phyloP scores from a whole-genome alignment of 1,139 yeast species.

The Scheffersomyces parashehatae region DNA sequence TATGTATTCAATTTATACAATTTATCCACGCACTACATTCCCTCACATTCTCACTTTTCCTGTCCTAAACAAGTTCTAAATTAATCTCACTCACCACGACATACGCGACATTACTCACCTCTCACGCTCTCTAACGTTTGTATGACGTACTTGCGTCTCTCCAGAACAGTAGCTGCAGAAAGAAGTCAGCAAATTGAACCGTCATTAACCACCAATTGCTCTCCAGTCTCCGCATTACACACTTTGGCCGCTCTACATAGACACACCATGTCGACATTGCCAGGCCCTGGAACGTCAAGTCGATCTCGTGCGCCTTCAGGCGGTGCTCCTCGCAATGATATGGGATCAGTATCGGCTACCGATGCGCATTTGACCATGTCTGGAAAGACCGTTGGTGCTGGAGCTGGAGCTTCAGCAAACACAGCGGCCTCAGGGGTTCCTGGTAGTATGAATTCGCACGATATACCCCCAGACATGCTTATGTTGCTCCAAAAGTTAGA shows the following conservation, averaged over 20 bases:
- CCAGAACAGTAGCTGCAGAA: too few species aligned
- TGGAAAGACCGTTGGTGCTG: constrained; percentile 5
- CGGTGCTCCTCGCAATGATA: constrained; percentile 18
- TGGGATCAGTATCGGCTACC: constrained; percentile 26
- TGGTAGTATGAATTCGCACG: constrained; percentile 20
- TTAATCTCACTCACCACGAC: too few species aligned
- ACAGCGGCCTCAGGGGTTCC: constrained; percentile 7
- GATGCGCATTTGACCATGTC: constrained; percentile 23
- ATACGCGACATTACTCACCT: too few species aligned
- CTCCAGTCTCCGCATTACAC: background rate
- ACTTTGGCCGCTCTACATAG: background rate
- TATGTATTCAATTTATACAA: too few species aligned
- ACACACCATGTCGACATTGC: constrained; percentile 4
- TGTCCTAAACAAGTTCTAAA: too few species aligned
- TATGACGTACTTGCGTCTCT: too few species aligned
- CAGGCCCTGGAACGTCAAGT: constrained; percentile 9
- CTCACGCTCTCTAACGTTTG: too few species aligned
- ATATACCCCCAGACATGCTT: constrained; percentile 51
- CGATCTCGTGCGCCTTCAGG: constrained; percentile 19
- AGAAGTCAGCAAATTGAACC: too few species aligned
- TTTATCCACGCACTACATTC: too few species aligned
- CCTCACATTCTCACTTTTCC: too few species aligned
- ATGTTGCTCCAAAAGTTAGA: constrained; percentile 44
- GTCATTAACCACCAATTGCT: too few species aligned
- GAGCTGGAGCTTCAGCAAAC: constrained; percentile 10